These are phyloP conservation scores for Alternaria postmessia DNA, from an alignment of 2,329 filamentous ascomycete species.

Conservation along the genomic window DNA sequence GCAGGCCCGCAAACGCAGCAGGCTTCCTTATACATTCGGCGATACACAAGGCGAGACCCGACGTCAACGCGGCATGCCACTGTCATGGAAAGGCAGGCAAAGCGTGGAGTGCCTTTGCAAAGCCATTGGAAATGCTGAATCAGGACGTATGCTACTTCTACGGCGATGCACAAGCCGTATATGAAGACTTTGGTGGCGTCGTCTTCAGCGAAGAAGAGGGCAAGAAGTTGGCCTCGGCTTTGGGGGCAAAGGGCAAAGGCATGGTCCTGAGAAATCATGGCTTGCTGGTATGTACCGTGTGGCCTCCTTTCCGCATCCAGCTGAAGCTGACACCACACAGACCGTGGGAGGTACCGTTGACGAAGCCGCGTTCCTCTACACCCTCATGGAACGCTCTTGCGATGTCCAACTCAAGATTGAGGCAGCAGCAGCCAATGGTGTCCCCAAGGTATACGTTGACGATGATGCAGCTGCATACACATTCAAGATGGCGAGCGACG, in stretches of 20 bases:
- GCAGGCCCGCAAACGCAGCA: slow-evolving; percentile 69
- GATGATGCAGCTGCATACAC: slow-evolving; percentile 65
- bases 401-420: slow-evolving; percentile 73
- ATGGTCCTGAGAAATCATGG: slow-evolving; percentile 76
- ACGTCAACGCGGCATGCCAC: slow-evolving; percentile 74
- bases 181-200: slow-evolving; percentile 70
- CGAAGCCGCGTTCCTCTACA: slow-evolving; percentile 76
- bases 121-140: slow-evolving; percentile 73
- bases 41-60: slow-evolving; percentile 70
- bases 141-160: slow-evolving; percentile 73
- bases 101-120: slow-evolving; percentile 72
- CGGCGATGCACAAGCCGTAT: slow-evolving; percentile 69
- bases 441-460: slow-evolving; percentile 62
- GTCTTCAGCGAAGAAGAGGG: slow-evolving; percentile 72
- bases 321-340: slow-evolving; percentile 24
- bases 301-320: neutral
- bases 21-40: slow-evolving; percentile 76
- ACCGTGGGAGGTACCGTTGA: slow-evolving; percentile 77
- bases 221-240: slow-evolving; percentile 66
- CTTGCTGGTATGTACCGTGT: slow-evolving; percentile 56
- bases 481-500: slow-evolving; percentile 58
- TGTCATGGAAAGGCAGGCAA: slow-evolving; percentile 72
- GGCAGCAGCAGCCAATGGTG: slow-evolving; percentile 66
- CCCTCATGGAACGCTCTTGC: slow-evolving; percentile 72
- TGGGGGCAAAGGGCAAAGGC: slow-evolving; percentile 69